phyloP scores from a whole-genome alignment of 768 basidiomycete species.

The Xerocomus spinulosus region DNA sequence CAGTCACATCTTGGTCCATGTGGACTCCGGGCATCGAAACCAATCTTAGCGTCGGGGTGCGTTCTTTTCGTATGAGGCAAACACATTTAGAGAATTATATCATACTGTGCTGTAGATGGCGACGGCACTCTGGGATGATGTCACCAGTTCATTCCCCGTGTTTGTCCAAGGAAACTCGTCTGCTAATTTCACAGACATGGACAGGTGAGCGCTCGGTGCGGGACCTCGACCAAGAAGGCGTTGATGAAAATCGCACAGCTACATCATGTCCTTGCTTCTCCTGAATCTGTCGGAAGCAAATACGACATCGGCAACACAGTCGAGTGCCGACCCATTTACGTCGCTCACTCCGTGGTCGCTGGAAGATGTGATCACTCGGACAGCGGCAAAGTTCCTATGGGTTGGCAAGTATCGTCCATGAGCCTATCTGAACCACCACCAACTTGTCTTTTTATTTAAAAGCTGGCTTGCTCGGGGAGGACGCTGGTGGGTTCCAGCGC shows the following conservation, averaged over 20 bases:
- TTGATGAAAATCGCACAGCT: not conserved
- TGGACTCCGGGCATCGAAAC: not conserved
- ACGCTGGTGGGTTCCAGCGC: too few species aligned
- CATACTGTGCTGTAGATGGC: not conserved
- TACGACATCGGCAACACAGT: not conserved
- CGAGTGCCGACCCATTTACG: not conserved
- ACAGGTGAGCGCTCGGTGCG: not conserved
- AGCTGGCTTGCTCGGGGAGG: not conserved
- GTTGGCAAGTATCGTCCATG: not conserved
- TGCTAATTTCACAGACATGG: not conserved
- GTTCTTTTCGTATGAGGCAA: too few species aligned
- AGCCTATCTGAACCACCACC: not conserved
- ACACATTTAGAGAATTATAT: too few species aligned
- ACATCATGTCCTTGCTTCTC: not conserved
- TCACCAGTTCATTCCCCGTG: not conserved
- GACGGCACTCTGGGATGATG: not conserved
- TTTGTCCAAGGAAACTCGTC: not conserved
- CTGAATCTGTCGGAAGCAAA: not conserved
- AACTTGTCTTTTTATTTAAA: not conserved
- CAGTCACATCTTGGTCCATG: not conserved
- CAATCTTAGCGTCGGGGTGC: not conserved
- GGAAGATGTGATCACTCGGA: not conserved
- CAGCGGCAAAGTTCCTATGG: not conserved
- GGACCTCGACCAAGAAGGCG: not conserved
- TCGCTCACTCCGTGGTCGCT: not conserved